These are phyloP conservation scores for Nakaseomyces uthaithaninus DNA, from an alignment of 1,139 yeast species.

Conservation along the genomic window DNA sequence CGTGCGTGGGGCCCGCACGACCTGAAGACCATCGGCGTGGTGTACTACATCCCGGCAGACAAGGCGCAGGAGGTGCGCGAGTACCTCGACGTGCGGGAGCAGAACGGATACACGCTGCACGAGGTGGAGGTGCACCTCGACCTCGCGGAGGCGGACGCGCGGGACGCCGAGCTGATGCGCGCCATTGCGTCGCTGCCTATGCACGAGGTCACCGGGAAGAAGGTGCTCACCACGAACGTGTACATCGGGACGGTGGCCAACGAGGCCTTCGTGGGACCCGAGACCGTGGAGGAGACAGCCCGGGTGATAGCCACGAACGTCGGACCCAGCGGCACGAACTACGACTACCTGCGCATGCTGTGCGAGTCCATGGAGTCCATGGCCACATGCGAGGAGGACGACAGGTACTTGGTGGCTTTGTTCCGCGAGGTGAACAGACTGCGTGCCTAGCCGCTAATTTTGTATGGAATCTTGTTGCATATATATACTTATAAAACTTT, in stretches of 20 bases:
- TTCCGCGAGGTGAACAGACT: conserved; percentile 20
- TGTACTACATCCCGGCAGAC: conserved; percentile 68
- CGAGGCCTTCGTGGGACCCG: conserved; percentile 81
- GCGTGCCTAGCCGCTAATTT: too few relatives aligned
- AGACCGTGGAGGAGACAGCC: conserved; percentile 51
- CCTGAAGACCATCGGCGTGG: conserved; percentile 68
- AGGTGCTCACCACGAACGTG: conserved; percentile 50
- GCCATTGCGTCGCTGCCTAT: conserved; percentile 28
- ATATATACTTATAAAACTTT: too few relatives aligned
- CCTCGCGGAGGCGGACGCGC: conserved; percentile 21
- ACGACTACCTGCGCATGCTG: conserved; percentile 56
- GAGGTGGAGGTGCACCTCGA: conserved; percentile 56
- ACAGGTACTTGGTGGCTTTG: conserved; percentile 19
- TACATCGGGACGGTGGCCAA: conserved; percentile 81
- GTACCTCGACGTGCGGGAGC: conserved; percentile 74
- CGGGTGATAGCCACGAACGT: conserved; percentile 42
- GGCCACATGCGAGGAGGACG: conserved; percentile 8
- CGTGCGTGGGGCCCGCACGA: conserved; percentile 36
- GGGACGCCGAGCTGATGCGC: conserved; percentile 21
- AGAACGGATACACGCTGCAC: conserved; percentile 77
- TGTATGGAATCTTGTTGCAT: too few relatives aligned
- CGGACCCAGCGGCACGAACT: conserved; percentile 81
- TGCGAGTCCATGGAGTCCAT: conserved; percentile 35
- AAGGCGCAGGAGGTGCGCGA: conserved; percentile 52
- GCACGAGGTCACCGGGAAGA: conserved; percentile 35